A percentile compares a stretch with the other conserved stretches of the same genome.
Evolutionary conservation across 495 filamentous ascomycete genomes (phyloP).

Genomic region (Parachaetomium inaequale): DNA sequence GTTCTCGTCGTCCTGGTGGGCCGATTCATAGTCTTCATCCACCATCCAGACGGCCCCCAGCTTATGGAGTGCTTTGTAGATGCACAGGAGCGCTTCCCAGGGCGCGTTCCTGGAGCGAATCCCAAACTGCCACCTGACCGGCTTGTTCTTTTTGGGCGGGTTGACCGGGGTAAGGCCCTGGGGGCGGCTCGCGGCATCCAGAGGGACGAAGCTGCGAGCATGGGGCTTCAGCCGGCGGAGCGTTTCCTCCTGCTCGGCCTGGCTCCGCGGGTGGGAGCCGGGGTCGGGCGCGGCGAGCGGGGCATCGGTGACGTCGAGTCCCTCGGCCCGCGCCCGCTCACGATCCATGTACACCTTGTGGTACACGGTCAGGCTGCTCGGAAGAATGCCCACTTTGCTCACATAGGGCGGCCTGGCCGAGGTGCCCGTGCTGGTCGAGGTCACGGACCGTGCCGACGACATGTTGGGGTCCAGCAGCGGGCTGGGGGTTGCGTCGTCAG

Average conservation of each 20-base stretch:
- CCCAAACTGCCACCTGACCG: slow-evolving; percentile 94
- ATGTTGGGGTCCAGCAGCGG: slow-evolving; percentile 36
- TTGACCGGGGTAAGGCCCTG: slow-evolving; percentile 59
- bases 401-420: slow-evolving; percentile 53
- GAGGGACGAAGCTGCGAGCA: slow-evolving; percentile 55
- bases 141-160: slow-evolving; percentile 60
- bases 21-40: slow-evolving; percentile 51
- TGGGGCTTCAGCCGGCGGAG: slow-evolving; percentile 76
- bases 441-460: slow-evolving; percentile 43
- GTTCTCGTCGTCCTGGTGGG: slow-evolving; percentile 30
- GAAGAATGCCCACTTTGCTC: slow-evolving; percentile 83
- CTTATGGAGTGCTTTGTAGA: slow-evolving; percentile 83
- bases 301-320: slow-evolving; percentile 36
- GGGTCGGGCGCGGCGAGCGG: slow-evolving; percentile 46
- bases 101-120: slow-evolving; percentile 92
- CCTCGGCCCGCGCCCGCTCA: slow-evolving; percentile 48
- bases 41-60: slow-evolving; percentile 83
- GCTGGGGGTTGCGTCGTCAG: slow-evolving; percentile 29
- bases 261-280: slow-evolving; percentile 52
- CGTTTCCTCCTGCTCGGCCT: slow-evolving; percentile 72
- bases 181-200: slow-evolving; percentile 61
- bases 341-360: slow-evolving; percentile 86
- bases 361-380: slow-evolving; percentile 83
- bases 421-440: slow-evolving; percentile 43
- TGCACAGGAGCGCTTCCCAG: slow-evolving; percentile 86